These are phyloP conservation scores for Pyrus communis DNA, from an alignment of 306 rosid genomes.

Conservation along the genomic window DNA sequence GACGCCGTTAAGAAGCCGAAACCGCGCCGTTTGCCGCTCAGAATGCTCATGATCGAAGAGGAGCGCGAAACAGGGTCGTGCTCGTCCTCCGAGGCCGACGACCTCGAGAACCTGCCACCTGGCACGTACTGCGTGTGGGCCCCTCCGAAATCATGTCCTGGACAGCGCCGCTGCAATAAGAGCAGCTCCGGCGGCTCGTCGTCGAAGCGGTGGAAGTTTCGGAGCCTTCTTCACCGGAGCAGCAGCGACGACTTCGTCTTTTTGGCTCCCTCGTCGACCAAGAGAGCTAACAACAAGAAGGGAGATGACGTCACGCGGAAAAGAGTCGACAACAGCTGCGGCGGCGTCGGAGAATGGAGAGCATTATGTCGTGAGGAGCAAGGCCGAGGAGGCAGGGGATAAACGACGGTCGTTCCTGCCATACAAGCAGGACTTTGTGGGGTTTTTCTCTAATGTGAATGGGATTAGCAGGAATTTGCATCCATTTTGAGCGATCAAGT, in stretches of 20 bases:
- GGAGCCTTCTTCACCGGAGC: slow-evolving; percentile 48
- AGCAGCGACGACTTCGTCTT: slow-evolving; percentile 35
- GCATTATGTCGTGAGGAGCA: not conserved
- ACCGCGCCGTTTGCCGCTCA: slow-evolving; percentile 43
- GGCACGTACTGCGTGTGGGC: slow-evolving; percentile 72
- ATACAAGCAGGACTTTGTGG: slow-evolving; percentile 42
- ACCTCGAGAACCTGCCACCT: slow-evolving; percentile 32
- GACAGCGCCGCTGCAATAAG: slow-evolving; percentile 34
- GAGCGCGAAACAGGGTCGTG: slow-evolving; percentile 49
- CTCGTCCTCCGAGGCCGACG: slow-evolving; percentile 60
- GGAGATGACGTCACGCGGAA: not conserved
- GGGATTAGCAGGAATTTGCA: slow-evolving; percentile 44
- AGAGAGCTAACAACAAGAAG: slow-evolving; percentile 11
- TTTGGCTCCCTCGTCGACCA: slow-evolving; percentile 3
- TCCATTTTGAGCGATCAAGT: slow-evolving; percentile 34
- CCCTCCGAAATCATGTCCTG: slow-evolving; percentile 19
- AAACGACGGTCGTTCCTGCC: slow-evolving; percentile 40
- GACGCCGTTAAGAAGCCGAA: not conserved
- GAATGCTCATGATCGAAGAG: slow-evolving; percentile 72
- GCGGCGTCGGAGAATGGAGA: not conserved
- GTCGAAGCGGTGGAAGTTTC: slow-evolving; percentile 70
- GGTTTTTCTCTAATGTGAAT: slow-evolving; percentile 37
- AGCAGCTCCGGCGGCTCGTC: slow-evolving; percentile 38
- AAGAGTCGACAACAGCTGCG: not conserved
- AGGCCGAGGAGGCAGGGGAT: slow-evolving; percentile 11